Evolutionary conservation across 768 basidiomycete species (phyloP), one percentile per base, ranked within the genome.

Genomic region (Boletus speciosus): DNA sequence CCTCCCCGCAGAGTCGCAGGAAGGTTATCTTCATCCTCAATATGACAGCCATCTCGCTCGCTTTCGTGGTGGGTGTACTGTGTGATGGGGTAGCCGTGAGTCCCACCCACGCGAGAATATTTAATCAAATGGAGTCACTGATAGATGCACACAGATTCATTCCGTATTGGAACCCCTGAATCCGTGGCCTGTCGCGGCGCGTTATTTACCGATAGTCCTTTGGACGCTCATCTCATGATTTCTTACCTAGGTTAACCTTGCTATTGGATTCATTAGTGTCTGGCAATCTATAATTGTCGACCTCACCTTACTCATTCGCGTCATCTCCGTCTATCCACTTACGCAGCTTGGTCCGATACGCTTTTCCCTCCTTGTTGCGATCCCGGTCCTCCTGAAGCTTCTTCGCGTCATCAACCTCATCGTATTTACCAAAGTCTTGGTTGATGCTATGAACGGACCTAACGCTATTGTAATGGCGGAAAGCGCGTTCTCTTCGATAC

Each of bases 271-370:
- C 3, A 38, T 70, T 21, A 4, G 31, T 6, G 31, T 32, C 31
- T 10, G 61, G 65, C 15, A 69, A 51, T 55, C 56, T 3, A 32
- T 67, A 21, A 31, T 68, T 6, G 60, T 68, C 29, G 62, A 66
- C 40, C 35, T 56, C 29, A 67, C 60, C 25, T 51, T 67, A 15
- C 58, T 67, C 15, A 25, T 66, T 38, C 64, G 67, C 37, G 51
- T 67, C 5, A 41, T 58, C 29, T 55, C 58, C 11, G 52, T 67
- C 12, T 56, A 66, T 38, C 66, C 67, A 10, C 44, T 19, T 9
- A 27, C 23, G 4, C 54, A 50, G 5, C 6, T 59, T 9, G 49
- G 54, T 5, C 23, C n/a, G 2, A 25, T 19, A 12, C 57, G 54
- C 1, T 65, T 68, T 34, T 15, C 36, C 10, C 21, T 51, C 19